These are phyloP conservation scores for Jatropha podagrica DNA, from an alignment of 441 rosid genomes.

Conservation along the genomic window DNA sequence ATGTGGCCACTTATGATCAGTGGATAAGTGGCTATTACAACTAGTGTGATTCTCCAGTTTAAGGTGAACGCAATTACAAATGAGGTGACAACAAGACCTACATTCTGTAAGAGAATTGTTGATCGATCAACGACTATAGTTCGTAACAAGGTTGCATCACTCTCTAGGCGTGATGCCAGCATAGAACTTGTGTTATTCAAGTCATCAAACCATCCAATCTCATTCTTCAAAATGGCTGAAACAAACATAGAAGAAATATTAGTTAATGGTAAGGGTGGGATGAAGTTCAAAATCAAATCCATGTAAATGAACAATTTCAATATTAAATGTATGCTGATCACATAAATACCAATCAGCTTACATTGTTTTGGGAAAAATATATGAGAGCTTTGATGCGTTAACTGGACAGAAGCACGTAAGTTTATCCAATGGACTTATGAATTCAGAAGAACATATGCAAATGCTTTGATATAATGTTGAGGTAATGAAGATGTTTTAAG, in stretches of 20 bases:
- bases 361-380: no score
- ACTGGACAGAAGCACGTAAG: neutral
- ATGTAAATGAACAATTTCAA: neutral
- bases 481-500: neutral
- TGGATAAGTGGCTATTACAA: constrained; percentile 79
- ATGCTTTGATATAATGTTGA: neutral
- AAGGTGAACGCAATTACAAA: constrained; percentile 78
- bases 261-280: no score
- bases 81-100: constrained; percentile 66
- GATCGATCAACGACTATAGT: constrained; percentile 78
- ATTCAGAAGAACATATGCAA: neutral
- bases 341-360: no score
- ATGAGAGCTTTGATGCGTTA: no score
- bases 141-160: constrained; percentile 72
- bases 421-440: neutral
- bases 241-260: neutral
- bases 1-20: constrained; percentile 87
- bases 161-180: constrained; percentile 79
- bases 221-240: constrained; percentile 83
- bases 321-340: neutral
- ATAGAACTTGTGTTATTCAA: constrained; percentile 70
- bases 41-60: constrained; percentile 91
- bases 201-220: constrained; percentile 94
- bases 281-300: neutral
- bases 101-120: constrained; percentile 73